Conservation (phyloP, 257 asterid species). For the Rehmannia glutinosa region DNA sequence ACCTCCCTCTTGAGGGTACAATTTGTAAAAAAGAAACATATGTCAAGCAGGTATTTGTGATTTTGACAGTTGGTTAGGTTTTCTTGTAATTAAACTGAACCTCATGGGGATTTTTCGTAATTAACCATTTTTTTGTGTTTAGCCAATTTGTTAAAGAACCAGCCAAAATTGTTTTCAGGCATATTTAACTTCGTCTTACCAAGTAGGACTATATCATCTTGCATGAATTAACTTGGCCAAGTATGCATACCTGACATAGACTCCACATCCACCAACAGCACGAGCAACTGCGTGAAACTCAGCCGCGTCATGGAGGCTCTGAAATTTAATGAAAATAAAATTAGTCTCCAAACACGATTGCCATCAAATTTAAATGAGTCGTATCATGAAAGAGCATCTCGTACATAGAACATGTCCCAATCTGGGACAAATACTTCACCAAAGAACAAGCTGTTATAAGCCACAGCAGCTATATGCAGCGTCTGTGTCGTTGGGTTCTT, state of each 20-base stretch:
- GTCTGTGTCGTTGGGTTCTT: constrained; percentile 46
- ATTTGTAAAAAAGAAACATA: too few relatives aligned
- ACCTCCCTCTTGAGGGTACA: too few relatives aligned
- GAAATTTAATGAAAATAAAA: constrained; percentile 15
- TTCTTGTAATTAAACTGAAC: too few relatives aligned
- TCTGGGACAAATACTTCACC: constrained; percentile 59
- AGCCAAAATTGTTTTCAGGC: neutral
- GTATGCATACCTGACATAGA: constrained; percentile 49
- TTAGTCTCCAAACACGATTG: neutral
- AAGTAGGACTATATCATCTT: neutral
- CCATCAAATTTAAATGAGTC: neutral
- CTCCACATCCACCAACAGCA: constrained; percentile 57
- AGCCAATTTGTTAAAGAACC: too few relatives aligned
- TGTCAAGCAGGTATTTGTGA: too few relatives aligned
- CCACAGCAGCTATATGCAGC: constrained; percentile 55
- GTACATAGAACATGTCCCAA: constrained; percentile 69
- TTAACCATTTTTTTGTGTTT: too few relatives aligned
- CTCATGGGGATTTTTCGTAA: neutral
- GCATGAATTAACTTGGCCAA: neutral
- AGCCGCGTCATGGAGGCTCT: constrained; percentile 52
- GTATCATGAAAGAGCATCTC: constrained; percentile 10
- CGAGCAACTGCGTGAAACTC: constrained; percentile 59
- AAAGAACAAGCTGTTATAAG: constrained; percentile 56
- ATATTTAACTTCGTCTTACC: neutral
- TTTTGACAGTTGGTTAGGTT: too few relatives aligned